Conservation (phyloP, 2,329 filamentous ascomycete species). For the Pyrenophora seminiperda region DNA sequence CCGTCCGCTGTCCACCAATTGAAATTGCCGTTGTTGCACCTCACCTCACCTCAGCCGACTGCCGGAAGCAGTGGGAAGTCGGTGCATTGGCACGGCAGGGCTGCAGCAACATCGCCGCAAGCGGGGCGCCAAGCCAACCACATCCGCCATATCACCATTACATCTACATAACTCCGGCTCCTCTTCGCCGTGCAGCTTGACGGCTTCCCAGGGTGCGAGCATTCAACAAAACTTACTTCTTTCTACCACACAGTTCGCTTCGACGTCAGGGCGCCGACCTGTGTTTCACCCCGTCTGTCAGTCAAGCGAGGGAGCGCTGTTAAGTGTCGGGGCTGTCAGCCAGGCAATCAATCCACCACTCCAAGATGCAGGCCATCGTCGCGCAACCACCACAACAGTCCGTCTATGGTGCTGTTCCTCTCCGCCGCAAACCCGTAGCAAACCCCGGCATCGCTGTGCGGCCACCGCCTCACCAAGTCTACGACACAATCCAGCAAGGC, state of each 20-base stretch:
- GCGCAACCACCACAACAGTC: slow-evolving; percentile 31
- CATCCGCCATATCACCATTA: slow-evolving; percentile 12
- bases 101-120: slow-evolving; percentile 24
- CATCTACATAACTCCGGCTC: slow-evolving; percentile 26
- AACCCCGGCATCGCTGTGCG: slow-evolving; percentile 41
- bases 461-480: slow-evolving; percentile 30
- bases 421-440: slow-evolving; percentile 45
- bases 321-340: slow-evolving; percentile 13
- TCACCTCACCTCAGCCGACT: slow-evolving; percentile 27
- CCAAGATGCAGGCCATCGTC: slow-evolving; percentile 39
- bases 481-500: slow-evolving; percentile 31
- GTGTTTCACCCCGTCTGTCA: slow-evolving; percentile 29
- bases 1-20: slow-evolving; percentile 11
- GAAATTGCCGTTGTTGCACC: not conserved
- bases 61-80: slow-evolving; percentile 35
- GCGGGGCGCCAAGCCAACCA: slow-evolving; percentile 32
- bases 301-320: too few relatives aligned
- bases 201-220: not conserved
- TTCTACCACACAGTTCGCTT: slow-evolving; percentile 24
- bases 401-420: slow-evolving; percentile 36
- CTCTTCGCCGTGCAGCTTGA: slow-evolving; percentile 10
- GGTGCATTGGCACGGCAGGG: slow-evolving; percentile 26
- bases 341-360: slow-evolving; percentile 18
- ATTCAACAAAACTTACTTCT: slow-evolving; percentile 7
- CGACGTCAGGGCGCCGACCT: slow-evolving; percentile 37